Conservation (phyloP, 306 rosid genomes). For the Sophora flavescens region DNA sequence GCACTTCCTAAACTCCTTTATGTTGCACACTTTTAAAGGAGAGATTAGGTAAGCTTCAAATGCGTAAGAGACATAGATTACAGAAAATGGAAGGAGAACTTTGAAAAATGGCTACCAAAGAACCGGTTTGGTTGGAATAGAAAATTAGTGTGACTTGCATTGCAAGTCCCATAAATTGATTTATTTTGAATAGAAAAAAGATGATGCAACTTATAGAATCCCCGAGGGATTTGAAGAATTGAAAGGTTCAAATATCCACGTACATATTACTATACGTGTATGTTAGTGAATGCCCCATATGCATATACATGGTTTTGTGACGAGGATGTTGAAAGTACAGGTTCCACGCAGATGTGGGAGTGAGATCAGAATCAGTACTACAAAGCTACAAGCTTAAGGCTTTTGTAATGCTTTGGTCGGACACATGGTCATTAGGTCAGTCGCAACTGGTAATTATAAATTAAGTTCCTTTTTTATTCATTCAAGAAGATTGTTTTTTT, state of each 20-base stretch:
- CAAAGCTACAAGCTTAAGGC: not conserved
- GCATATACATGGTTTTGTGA: not conserved
- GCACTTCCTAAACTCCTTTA: constrained; percentile 9
- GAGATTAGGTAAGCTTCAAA: constrained; percentile 36
- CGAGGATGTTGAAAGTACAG: not conserved
- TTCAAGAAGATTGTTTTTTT: not conserved
- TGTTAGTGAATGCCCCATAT: not conserved
- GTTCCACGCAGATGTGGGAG: not conserved
- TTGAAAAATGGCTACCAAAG: constrained; percentile 22
- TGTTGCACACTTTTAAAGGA: constrained; percentile 31
- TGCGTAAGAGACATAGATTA: constrained; percentile 21
- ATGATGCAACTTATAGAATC: constrained; percentile 19
- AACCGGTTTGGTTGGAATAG: constrained; percentile 44
- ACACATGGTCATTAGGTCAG: no score
- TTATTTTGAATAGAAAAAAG: constrained; percentile 31
- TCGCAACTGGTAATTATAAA: no score
- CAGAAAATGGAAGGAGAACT: constrained; percentile 37
- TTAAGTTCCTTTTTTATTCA: not conserved
- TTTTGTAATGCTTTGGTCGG: not conserved
- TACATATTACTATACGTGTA: not conserved
- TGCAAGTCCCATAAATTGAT: constrained; percentile 33
- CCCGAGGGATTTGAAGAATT: constrained; percentile 53
- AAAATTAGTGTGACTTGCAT: constrained; percentile 28
- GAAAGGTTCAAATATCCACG: constrained; percentile 44
- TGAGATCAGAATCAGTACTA: not conserved